phyloP scores from a whole-genome alignment of 2,329 filamentous ascomycete species.

The Diaporthe ampelina region DNA sequence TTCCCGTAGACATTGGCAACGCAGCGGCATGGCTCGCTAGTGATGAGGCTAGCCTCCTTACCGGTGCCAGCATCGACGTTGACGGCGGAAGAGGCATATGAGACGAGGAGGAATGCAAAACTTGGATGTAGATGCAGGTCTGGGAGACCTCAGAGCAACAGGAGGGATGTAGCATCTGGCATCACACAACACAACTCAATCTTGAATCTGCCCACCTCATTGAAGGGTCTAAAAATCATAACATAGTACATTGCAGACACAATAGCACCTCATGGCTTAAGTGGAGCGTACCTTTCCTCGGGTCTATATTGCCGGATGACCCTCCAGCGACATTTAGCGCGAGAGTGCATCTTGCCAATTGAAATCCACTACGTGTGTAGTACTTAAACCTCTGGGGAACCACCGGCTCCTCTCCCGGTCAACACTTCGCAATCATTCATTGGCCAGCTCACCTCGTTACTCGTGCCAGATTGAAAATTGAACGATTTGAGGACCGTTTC shows the following conservation, averaged over 20 bases:
- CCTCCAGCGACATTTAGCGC: not conserved
- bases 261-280: not conserved
- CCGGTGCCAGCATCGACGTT: slow-evolving; percentile 1
- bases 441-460: not conserved
- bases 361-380: not conserved
- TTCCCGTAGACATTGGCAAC: not conserved
- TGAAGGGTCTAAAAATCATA: not conserved
- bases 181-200: no score
- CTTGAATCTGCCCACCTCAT: not conserved
- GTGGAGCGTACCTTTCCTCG: not conserved
- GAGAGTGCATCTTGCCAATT: not conserved
- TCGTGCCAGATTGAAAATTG: not conserved
- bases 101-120: no score
- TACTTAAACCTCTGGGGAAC: not conserved
- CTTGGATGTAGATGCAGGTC: not conserved
- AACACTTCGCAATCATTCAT: not conserved
- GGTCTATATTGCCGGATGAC: not conserved
- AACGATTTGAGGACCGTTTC: not conserved
- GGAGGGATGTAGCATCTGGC: not conserved
- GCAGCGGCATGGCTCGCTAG: slow-evolving; percentile 3
- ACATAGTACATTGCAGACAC: not conserved
- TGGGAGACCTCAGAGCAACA: not conserved
- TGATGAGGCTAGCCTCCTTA: slow-evolving; percentile 2
- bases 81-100: not conserved
- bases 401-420: not conserved